These are phyloP conservation scores for Globisporangium splendens DNA, from an alignment of 352 stramenopile genomes.

Conservation along the genomic window DNA sequence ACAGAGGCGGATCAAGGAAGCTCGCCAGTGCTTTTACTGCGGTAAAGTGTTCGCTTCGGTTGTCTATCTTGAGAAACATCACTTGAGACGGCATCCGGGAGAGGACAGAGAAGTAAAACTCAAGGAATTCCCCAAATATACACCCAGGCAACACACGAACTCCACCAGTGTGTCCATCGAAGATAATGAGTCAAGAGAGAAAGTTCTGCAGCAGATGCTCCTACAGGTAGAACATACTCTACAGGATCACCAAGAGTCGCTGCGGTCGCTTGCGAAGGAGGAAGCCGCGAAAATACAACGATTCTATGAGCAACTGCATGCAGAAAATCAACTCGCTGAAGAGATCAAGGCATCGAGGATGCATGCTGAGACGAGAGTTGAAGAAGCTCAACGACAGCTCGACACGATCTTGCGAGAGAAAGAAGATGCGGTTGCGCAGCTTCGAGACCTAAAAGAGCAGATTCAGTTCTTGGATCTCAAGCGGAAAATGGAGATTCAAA, in stretches of 20 bases:
- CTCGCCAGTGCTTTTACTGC: slow-evolving; percentile 51
- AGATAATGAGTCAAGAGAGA: slow-evolving; percentile 4
- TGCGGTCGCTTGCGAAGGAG: slow-evolving; percentile 42
- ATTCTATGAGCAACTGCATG: slow-evolving; percentile 52
- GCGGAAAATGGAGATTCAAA: slow-evolving; percentile 38
- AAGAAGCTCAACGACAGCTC: slow-evolving; percentile 29
- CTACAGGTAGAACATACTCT: slow-evolving; percentile 41
- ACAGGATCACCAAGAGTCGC: slow-evolving; percentile 39
- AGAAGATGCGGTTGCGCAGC: slow-evolving; percentile 25
- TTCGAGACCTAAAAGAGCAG: slow-evolving; percentile 50
- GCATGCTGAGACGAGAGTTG: slow-evolving; percentile 24
- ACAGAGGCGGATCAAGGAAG: slow-evolving; percentile 31
- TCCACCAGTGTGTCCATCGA: slow-evolving; percentile 9
- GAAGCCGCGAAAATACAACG: slow-evolving; percentile 43
- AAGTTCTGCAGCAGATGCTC: slow-evolving; percentile 47
- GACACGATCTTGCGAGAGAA: slow-evolving; percentile 34
- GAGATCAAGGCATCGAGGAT: slow-evolving; percentile 33
- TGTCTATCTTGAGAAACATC: slow-evolving; percentile 62
- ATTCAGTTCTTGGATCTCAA: slow-evolving; percentile 44
- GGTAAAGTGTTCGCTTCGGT: slow-evolving; percentile 68
- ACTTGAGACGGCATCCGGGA: slow-evolving; percentile 40
- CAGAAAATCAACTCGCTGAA: slow-evolving; percentile 39
- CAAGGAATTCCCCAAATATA: not conserved
- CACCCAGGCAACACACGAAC: not conserved
- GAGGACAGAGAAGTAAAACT: slow-evolving; percentile 18